Evolutionary conservation across 495 filamentous ascomycete genomes (phyloP), one percentile per base, ranked within the genome.

Genomic region (Cudoniella acicularis): DNA sequence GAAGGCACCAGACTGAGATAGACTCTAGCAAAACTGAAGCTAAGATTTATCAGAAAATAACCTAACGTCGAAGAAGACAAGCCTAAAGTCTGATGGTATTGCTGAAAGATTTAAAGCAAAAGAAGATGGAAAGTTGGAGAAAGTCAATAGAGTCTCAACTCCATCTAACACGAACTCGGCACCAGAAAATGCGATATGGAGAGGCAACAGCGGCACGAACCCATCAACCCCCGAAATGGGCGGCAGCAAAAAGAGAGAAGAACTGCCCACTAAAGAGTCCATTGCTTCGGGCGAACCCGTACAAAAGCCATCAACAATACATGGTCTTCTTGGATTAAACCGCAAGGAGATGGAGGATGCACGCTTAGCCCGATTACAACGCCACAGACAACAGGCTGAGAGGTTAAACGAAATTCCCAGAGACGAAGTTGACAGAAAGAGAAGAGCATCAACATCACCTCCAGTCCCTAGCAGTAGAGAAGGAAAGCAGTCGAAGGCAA

Each of bases 301-400:
- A 2, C 48, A 50, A 21, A 24, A 50, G 10, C 8, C 48, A n/a
- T 9, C 21, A 23, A 23, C 48, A 50, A 25, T 9, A 9, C 20
- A 13, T 24, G 48, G 48, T 3, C 23, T 50, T 25, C 48, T 50
- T 10, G 48, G 48, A 25, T 69, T 92, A 0, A 80, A 96, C 70
- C 81, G 92, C 10, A 89, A 87, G 68, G 77, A 86, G 59, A 94
- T 96, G 90, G 93, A 98, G 63, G 75, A 86, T 65, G 93, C 95
- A 64, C 82, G 93, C 20, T 78, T 96, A 9, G 87, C 85, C 17
- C 79, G 92, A 40, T 58, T 80, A 3, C 71, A 74, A 23, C 27
- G 56, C 18, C 52, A 23, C n/a, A 60, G 41, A 40, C 13, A 51
- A 8, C 30, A 21, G 11, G n/a, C 49, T 6, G 21, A 54, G 24